A percentile compares a stretch with the other conserved stretches of the same genome.
Evolutionary conservation across 768 basidiomycete genomes (phyloP).

Genomic region (Myochromella boudieri): DNA sequence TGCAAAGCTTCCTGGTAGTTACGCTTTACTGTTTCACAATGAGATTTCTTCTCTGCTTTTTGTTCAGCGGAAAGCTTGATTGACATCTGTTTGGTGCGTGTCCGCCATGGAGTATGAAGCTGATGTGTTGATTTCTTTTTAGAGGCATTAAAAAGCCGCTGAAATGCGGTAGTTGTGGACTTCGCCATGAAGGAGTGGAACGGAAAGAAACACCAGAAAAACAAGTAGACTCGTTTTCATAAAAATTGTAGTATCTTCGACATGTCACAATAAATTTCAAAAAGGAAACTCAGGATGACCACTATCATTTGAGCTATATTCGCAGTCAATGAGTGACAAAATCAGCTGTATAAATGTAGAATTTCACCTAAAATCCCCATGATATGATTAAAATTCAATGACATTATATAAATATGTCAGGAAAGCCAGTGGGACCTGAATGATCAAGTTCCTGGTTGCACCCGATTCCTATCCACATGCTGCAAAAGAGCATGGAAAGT

Average conservation of each 20-base stretch:
- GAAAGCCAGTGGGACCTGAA: no score
- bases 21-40: background rate
- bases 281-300: no score
- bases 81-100: background rate
- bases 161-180: background rate
- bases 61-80: background rate
- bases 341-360: no score
- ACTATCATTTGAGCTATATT: no score
- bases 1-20: background rate
- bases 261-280: background rate
- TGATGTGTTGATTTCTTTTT: background rate
- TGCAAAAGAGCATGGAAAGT: no score
- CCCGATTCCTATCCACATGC: no score
- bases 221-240: background rate
- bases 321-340: no score
- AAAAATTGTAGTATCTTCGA: background rate
- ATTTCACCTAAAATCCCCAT: no score
- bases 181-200: background rate
- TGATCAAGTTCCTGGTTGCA: no score
- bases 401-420: no score
- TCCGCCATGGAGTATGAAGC: background rate
- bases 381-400: no score
- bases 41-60: background rate
- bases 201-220: background rate
- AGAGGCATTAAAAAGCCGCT: slow-evolving; percentile 1